Conservation (phyloP, 164 flowering plant species). For the Piper longum region DNA sequence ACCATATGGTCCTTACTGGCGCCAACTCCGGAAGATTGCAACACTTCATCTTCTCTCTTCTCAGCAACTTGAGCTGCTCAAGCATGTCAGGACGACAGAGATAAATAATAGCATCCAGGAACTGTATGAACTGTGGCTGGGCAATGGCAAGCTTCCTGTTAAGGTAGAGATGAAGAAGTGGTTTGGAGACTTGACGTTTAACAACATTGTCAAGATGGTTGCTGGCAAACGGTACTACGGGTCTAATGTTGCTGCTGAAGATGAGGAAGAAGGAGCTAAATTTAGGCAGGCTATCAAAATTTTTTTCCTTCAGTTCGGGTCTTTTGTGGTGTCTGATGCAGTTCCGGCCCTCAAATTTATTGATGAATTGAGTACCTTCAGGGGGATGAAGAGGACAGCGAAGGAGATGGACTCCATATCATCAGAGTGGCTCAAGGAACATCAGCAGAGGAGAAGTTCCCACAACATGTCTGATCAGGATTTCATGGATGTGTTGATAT, state of each 20-base stretch:
- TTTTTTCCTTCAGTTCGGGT: conserved; percentile 7
- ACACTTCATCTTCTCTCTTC: conserved; percentile 27
- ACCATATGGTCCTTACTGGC: conserved; percentile 41
- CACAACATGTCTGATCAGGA: conserved; percentile 5
- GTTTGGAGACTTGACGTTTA: conserved; percentile 19
- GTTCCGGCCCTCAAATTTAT: conserved; percentile 24
- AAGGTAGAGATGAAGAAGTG: conserved; percentile 25
- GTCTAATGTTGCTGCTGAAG: neutral
- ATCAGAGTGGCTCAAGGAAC: conserved; percentile 18
- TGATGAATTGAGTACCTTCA: conserved; percentile 16
- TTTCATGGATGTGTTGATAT: conserved; percentile 24
- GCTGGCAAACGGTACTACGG: conserved; percentile 28
- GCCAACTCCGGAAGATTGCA: conserved; percentile 27
- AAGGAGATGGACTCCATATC: conserved; percentile 15
- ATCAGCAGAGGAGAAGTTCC: conserved; percentile 1
- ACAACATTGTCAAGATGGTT: conserved; percentile 14
- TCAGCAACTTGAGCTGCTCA: conserved; percentile 21
- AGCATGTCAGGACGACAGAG: conserved; percentile 19
- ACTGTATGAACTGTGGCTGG: conserved; percentile 8
- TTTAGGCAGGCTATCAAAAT: conserved; percentile 8
- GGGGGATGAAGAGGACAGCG: conserved; percentile 16
- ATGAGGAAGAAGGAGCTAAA: conserved; percentile 7
- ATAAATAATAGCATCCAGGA: conserved; percentile 7
- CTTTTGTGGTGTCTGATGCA: conserved; percentile 15
- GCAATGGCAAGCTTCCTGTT: neutral